Evolutionary conservation across 2,329 filamentous ascomycete species (phyloP), one percentile per base, ranked within the genome.

Genomic region (Colletotrichum graminicola): DNA sequence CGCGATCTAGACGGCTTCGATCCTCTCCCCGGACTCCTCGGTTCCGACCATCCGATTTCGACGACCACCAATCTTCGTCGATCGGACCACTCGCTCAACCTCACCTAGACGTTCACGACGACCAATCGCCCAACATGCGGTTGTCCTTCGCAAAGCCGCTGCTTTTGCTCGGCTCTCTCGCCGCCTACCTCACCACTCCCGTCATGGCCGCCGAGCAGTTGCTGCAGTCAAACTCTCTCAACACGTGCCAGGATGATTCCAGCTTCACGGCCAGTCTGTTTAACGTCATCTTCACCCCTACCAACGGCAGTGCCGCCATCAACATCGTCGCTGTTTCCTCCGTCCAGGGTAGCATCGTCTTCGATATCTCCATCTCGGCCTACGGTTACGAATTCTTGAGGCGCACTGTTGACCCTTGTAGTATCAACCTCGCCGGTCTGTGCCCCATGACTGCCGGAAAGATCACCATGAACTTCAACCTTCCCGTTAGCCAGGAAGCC

Each of bases 371-470:
- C 72, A 88, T 97, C 75, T 88, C 91, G 72, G 95, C 94, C 62
- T 98, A 98, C 79, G 95, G 95, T 63, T 94, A 92, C 81, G 84
- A 88, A 45, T 90, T 93, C 75, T 82, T 95, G 76, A 88, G 87
- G 73, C 83, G 89, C 75, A 89, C 84, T 5, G 81, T 98, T 75
- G 85, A 97, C 78, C 95, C 95, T 56, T 98, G 95, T 85, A 83
- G 88, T 36, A 84, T 86, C 68, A 86, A 89, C 74, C 85, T 97
- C 73, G 82, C 86, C 72, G 94, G 94, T 80, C 88, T 98, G 77
- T 98, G 95, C 82, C 95, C 95, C 70, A 97, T 98, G 94, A 92
- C 90, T 74, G 90, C 94, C 11, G 94, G 94, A 75, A 91, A 93
- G 76, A 92, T 97, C 78, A 88, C 92, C 66, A 88, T 97, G 77